Base-by-base conservation (phyloP, 352 stramenopile genomes). In the Phytophthora hybrid region DNA sequence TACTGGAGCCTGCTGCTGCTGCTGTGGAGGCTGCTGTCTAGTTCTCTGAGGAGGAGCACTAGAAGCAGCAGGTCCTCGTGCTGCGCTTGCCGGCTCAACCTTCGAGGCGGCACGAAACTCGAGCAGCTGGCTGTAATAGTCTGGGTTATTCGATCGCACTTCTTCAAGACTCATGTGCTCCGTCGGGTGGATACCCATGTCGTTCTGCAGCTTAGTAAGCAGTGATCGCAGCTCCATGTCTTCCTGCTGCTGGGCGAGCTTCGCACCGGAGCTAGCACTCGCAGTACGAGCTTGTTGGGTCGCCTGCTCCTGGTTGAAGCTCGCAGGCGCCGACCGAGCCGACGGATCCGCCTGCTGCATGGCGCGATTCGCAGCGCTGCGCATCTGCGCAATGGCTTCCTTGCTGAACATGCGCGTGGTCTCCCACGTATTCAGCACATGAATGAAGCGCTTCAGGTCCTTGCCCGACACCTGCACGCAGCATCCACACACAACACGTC, bases 351-450 rank as follows among this genome's bases (percentile, higher is more conserved):
- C 81, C 8, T 82, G 74, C 5, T 82, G 77, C 56, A 89, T 64
- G 46, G 87, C 90, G 1, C 76, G 79, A 39, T 90, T 93, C 8
- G 88, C 87, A 0, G 85, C 85, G 2, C 41, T 59, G 32, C 90
- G 88, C 90, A 96, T 96, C 52, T 90, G 82, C 2, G 71, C 63
- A 31, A 96, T 79, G 1, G 81, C 64, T 1, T 93, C 84, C 13
- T 74, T 29, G 8, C 70, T 63, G 69, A 96, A 94, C 29, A 96
- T 59, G 4, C 72, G 76, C 9, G 85, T 86, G 14, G 77, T 79
- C 57, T 95, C 88, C 90, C 90, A 96, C 61, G 90, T 96, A 62
- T 94, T 95, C 21, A 96, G 74, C 53, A 96, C 90, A 59, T 95
- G 88, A 10, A 94, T 83, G 62, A 96, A 96, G 49, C 88, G 88